Evolutionary conservation across 2,329 filamentous ascomycete genomes (phyloP).

Genomic region (Grosmannia clavigera): DNA sequence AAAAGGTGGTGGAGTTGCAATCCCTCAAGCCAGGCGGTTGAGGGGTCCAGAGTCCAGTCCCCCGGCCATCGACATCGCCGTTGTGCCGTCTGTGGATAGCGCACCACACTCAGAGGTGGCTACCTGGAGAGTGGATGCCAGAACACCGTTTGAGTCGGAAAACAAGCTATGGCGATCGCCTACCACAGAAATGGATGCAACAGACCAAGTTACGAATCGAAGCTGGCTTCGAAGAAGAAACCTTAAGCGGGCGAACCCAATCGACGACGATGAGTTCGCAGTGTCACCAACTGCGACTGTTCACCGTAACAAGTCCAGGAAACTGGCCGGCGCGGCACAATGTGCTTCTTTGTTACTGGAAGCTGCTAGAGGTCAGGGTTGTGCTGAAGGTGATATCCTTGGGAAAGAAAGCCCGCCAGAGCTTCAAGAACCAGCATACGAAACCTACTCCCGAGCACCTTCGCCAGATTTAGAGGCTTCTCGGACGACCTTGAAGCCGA

Average conservation of each 20-base stretch:
- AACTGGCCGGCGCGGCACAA: not conserved
- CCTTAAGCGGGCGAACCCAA: constrained; percentile 7
- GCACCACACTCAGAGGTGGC: not conserved
- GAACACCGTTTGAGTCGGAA: not conserved
- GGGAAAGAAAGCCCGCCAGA: too few relatives aligned
- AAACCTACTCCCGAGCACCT: not conserved
- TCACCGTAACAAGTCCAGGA: not conserved
- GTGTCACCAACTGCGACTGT: constrained; percentile 4
- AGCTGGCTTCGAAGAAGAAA: constrained; percentile 9
- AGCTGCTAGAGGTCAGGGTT: not conserved
- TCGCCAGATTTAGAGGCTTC: not conserved
- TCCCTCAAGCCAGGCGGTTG: not conserved
- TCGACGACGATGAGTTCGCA: not conserved
- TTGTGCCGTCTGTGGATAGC: not conserved
- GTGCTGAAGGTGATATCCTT: not conserved
- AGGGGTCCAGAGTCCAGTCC: not conserved
- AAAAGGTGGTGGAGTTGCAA: constrained; percentile 4
- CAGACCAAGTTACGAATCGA: not conserved
- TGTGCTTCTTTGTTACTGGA: not conserved
- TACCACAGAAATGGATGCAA: not conserved
- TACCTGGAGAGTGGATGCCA: not conserved
- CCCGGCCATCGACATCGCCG: not conserved
- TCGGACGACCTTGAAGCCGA: not conserved
- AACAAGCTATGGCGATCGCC: not conserved
- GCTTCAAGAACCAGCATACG: not conserved